Evolutionary conservation across 352 stramenopile species (phyloP).

Genomic region (Phytopythium vexans): DNA sequence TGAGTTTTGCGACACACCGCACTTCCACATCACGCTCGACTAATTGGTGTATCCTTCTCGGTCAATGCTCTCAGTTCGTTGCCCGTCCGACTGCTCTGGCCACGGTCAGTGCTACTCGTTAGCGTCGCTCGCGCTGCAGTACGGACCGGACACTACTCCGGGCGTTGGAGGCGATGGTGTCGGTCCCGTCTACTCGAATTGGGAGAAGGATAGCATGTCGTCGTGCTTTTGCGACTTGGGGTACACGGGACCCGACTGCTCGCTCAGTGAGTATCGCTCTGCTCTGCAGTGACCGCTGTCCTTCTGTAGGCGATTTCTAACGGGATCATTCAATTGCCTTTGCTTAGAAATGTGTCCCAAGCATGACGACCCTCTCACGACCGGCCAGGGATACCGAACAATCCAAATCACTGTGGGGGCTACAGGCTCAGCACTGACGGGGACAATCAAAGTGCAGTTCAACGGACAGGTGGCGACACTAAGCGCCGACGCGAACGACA

Average conservation of each 20-base stretch:
- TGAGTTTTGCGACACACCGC: conserved; percentile 18
- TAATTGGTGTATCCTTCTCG: not conserved
- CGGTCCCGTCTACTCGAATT: conserved; percentile 74
- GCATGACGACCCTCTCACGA: conserved; percentile 83
- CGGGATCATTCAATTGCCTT: not conserved
- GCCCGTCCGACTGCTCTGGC: conserved; percentile 57
- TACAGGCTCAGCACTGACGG: conserved; percentile 20
- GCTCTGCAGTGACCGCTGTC: not conserved
- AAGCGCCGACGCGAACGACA: conserved; percentile 25
- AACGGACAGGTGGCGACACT: conserved; percentile 43
- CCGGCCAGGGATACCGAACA: conserved; percentile 50
- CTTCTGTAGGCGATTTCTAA: not conserved
- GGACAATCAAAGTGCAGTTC: conserved; percentile 43
- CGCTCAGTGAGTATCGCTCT: conserved; percentile 40
- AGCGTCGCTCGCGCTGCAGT: conserved; percentile 40
- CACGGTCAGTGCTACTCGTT: conserved; percentile 63
- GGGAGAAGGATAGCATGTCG: conserved; percentile 78
- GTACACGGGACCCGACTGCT: conserved; percentile 83
- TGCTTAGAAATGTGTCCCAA: conserved; percentile 76
- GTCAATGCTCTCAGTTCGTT: conserved; percentile 31
- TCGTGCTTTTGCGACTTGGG: conserved; percentile 82
- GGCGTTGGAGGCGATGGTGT: conserved; percentile 32
- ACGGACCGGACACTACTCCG: conserved; percentile 39
- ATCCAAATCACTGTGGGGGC: conserved; percentile 55
- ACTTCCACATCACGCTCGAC: not conserved